Evolutionary conservation across 352 stramenopile species (phyloP), one percentile per base, ranked within the genome.

Genomic region (Hyaloperonospora arabidopsidis): DNA sequence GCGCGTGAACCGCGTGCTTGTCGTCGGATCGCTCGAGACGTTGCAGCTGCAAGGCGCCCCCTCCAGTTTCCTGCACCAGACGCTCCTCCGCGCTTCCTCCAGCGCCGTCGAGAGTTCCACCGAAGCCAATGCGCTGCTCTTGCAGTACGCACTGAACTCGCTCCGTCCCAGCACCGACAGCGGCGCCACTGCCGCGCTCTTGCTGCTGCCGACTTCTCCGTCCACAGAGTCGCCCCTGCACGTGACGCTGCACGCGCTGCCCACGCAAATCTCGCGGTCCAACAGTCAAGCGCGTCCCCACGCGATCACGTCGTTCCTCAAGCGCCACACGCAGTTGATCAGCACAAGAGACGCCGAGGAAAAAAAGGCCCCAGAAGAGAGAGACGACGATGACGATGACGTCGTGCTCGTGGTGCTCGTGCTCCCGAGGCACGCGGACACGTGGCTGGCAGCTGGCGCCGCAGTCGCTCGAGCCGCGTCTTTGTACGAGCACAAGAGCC

Each of bases 231-330:
- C 12, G 61, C 68, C 61, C 13, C 56, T 82, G n/a, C 65, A 57
- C 53, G 65, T 83, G 45, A 74, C 76, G 57, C 63, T 86, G 17
- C 70, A 77, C 49, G 73, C 75, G 46, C 53, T 91, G 41, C 80
- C 80, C 10, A 84, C 68, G 45, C 59, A 63, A 13, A 68, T 83
- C 22, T 89, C 76, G 51, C 76, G 84, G 18, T 71, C 83, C 61
- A 94, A 94, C 63, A 73, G 70, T 10, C 59, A 69, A 0, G 74
- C 81, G 34, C 76, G 84, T 21, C 84, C 85, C 28, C 84, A 95
- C 61, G 67, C 85, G 21, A 82, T 95, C 62, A 44, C 78, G 38
- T 47, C 57, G 36, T 84, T 89, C 54, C 65, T 84, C 61, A 85
- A 84, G 60, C 60, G 45, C 58, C 65, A 82, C 74, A 50, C 57